Base-by-base conservation (phyloP, 305 asterid species). In the Ajuga reptans region DNA sequence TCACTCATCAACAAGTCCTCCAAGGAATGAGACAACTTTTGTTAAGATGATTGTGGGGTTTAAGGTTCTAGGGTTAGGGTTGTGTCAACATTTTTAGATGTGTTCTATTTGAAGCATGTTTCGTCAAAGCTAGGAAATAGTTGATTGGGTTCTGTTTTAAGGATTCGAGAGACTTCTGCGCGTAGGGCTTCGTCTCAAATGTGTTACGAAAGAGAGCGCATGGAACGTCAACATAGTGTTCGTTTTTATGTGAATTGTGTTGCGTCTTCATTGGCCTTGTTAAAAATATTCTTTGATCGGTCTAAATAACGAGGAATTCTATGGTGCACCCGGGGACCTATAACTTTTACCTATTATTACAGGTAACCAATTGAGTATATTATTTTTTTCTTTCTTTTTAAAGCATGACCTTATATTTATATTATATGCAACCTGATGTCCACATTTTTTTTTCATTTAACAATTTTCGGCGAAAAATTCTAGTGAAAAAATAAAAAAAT, bases 1-100 rank as follows among this genome's bases (percentile, higher is more conserved):
- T 82, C 86, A 1, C 84, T 82, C 68, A 82, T 82, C 82, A 82
- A 82, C 76, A 82, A 82, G 66, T 82, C 86, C 62, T 72, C 84
- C 72, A 82, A 82, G 75, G 86, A 82, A 46, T 82, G 16, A 60
- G 67, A 0, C 36, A 4, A 4, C 4, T 21, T 21, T 21, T 21
- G 1, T 21, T 21, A 21, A 21, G 27, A 21, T 21, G 27, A 51
- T 18, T 15, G 12, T 45, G 57, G 58, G 62, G 42, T 34, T 51
- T 41, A 14, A 9, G 45, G 45, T 39, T 9, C 11, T 39, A 39
- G 45, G 45, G 3, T 39, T 39, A 39, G 45, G 45, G 9, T 39
- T 39, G n/a, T 39, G 11, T 39, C 45, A 7, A 37, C 55, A 67
- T 15, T 46, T 11, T 68, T 36, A 12, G 75, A 43, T 71, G 66